Evolutionary conservation across 2,329 filamentous ascomycete species (phyloP).

Genomic region (Tolypocladium ovalisporum): DNA sequence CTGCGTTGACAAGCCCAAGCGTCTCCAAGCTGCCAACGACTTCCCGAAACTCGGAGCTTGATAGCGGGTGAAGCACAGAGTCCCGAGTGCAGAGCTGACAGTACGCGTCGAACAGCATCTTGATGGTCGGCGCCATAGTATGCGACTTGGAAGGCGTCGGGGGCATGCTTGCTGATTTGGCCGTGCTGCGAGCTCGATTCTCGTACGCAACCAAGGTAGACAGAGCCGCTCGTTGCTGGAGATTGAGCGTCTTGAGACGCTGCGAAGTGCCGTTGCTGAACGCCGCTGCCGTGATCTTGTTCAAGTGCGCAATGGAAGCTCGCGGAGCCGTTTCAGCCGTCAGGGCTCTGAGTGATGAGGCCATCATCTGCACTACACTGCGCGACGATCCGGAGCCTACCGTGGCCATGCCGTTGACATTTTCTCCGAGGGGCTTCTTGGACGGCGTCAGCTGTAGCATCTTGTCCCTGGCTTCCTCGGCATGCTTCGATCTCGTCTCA

Average conservation of each 20-base stretch:
- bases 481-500: constrained; percentile 67
- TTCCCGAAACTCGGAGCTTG: constrained; percentile 86
- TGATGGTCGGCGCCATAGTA: constrained; percentile 64
- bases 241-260: constrained; percentile 74
- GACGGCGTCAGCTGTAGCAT: constrained; percentile 54
- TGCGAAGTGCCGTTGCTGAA: constrained; percentile 85
- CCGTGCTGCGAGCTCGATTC: constrained; percentile 49
- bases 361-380: constrained; percentile 35
- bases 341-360: constrained; percentile 46
- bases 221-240: constrained; percentile 92
- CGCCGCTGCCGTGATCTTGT: constrained; percentile 77
- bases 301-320: constrained; percentile 82
- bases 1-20: constrained; percentile 64
- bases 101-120: constrained; percentile 76
- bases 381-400: constrained; percentile 20
- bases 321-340: constrained; percentile 75
- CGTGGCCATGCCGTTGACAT: constrained; percentile 52
- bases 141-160: constrained; percentile 51
- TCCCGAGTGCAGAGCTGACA: constrained; percentile 73
- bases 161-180: constrained; percentile 28
- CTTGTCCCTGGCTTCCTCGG: constrained; percentile 47
- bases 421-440: constrained; percentile 70
- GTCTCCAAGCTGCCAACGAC: constrained; percentile 86
- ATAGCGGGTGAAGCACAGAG: constrained; percentile 80
- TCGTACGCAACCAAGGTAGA: constrained; percentile 85